Evolutionary conservation across 1,284 basidiomycete species (phyloP).

Genomic region (Trichosporon inkin): DNA sequence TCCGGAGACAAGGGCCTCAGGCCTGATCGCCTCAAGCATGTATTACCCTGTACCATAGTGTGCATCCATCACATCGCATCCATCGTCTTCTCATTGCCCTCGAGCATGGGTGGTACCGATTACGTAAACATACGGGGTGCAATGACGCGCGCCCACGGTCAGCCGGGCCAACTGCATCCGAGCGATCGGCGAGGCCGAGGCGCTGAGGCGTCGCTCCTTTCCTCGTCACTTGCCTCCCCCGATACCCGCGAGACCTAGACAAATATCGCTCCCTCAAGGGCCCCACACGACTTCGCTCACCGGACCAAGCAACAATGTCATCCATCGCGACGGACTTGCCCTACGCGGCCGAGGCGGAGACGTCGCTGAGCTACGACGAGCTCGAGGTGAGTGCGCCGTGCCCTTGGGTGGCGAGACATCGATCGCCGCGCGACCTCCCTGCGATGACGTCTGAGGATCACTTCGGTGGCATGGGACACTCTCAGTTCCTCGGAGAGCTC

Average conservation of each 20-base stretch:
- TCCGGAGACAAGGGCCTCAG: no score
- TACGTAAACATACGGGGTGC: neutral
- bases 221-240: neutral
- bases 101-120: no score
- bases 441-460: no score
- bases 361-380: constrained; percentile 82
- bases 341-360: constrained; percentile 90
- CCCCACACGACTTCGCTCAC: neutral
- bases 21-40: no score
- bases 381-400: constrained; percentile 64
- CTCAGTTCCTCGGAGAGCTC: no score
- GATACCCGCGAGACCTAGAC: neutral
- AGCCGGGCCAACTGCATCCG: neutral
- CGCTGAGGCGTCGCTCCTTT: constrained; percentile 1
- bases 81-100: no score
- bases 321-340: constrained; percentile 67
- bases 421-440: no score
- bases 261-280: no score
- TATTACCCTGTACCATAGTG: neutral
- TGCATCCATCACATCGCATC: no score
- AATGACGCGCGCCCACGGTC: neutral
- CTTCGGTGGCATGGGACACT: no score
- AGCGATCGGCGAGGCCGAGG: constrained; percentile 1
- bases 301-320: neutral
- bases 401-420: neutral